phyloP scores from a whole-genome alignment of 2,329 filamentous ascomycete genomes.

The Lachnellula occidentalis region DNA sequence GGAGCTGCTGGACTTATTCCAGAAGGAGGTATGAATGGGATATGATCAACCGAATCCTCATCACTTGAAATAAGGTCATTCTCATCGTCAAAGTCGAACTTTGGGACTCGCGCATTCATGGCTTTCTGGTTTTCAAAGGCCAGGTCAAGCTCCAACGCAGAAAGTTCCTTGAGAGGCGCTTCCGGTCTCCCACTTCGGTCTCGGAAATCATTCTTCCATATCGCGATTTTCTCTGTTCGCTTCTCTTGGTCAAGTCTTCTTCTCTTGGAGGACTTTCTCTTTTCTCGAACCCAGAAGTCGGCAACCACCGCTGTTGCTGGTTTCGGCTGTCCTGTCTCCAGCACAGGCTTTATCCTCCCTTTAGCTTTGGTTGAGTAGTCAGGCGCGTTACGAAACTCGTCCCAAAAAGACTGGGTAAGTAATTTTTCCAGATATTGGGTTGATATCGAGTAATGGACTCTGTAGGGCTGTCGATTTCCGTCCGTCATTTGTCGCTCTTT shows the following conservation, averaged over 20 bases:
- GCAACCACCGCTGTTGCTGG: slow-evolving; percentile 1
- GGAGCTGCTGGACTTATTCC: no score
- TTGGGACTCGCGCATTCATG: no score
- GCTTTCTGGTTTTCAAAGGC: no score
- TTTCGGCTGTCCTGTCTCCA: not conserved
- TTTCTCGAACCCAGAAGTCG: not conserved
- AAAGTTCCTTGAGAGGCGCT: no score
- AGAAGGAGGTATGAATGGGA: no score
- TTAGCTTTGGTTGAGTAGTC: not conserved
- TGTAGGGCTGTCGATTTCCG: not conserved
- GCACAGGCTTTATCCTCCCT: not conserved
- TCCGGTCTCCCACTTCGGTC: no score
- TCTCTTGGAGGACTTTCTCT: not conserved
- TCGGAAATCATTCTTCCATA: not conserved
- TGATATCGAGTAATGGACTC: slow-evolving; percentile 1
- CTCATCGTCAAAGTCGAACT: no score
- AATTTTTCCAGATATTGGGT: slow-evolving; percentile 1
- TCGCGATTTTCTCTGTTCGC: not conserved
- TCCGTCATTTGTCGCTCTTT: not conserved
- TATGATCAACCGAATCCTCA: no score
- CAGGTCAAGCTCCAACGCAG: no score
- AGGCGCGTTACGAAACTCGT: not conserved
- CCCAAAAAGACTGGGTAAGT: slow-evolving; percentile 5
- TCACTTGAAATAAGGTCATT: no score
- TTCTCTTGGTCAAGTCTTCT: not conserved